Evolutionary conservation across 106 monocot species (phyloP), one percentile per base, ranked within the genome.

Genomic region (Alisma plantagoaquatica): DNA sequence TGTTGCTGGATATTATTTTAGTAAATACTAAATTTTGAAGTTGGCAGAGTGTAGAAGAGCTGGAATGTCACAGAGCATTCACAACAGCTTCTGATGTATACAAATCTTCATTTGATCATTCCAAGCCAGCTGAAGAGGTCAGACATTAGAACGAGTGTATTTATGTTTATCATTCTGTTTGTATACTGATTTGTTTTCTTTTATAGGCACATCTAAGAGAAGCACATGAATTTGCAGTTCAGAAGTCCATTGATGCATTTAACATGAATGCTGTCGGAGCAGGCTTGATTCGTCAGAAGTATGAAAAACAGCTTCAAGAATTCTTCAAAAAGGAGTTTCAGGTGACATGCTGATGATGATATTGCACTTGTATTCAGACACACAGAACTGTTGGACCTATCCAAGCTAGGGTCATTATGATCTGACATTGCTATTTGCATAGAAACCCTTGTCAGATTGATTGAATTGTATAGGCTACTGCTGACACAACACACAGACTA

Each of bases 21-120:
- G n/a, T n/a, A n/a, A n/a, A n/a, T n/a, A n/a, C n/a, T n/a, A n/a
- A n/a, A n/a, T n/a, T n/a, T n/a, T n/a, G n/a, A 9, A 7, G 63
- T 61, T 51, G 68, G 7, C 71, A 93, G 92, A 94, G 93, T 70
- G 93, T 94, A 70, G 93, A 94, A 94, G 93, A 94, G 70, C 66
- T 77, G 52, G 93, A 94, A 71, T 94, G 93, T 23, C 80, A 80
- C 29, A 81, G 77, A 55, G 87, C 93, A 53, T 87, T 70, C 65
- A 84, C 87, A 59, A 50, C 65, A 46, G 87, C 87, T 31, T 48
- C 75, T 60, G 93, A 75, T 44, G 62, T 66, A 32, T 94, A 94
- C 45, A 67, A 65, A 51, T 72, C 84, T 43, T 80, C 70, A 41
- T 94, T 94, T 73, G 87, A 88, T 41, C 74, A 78, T 41, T 67